Evolutionary conservation across 257 asterid species (phyloP), one percentile per base, ranked within the genome.

Genomic region (Solanum raphanifolium): DNA sequence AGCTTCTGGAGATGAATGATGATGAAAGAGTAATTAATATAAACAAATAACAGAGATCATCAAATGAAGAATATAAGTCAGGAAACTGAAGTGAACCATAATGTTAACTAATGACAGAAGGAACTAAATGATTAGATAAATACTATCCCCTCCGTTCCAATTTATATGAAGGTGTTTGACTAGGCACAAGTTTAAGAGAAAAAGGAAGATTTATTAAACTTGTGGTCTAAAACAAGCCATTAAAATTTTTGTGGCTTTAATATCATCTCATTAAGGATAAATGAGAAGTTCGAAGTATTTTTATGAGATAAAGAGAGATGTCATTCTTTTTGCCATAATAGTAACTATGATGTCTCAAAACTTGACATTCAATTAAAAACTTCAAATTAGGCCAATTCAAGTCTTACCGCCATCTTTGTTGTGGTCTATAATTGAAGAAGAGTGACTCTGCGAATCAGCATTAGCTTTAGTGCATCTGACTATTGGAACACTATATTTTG

Each of bases 381-480:
- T 46, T 27, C 48, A 25, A 43, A 25, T 48, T 36, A 43, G 4
- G 43, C 13, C 23, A 58, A 43, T 60, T 62, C 25, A 88, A 71
- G 23, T 10, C 12, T n/a, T 74, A 46, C 82, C 60, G n/a, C 85
- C 76, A 79, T 82, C 87, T 7, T 62, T 87, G 71, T 68, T 87
- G 84, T 31, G 86, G 84, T 76, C 90, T 35, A 92, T 71, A 73
- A 55, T 36, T 87, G 87, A 83, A 62, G 90, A 84, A 43, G 74
- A 31, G 60, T 86, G 32, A 58, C 65, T 85, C 87, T 89, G 91
- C 12, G 48, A 84, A 4, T 18, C 71, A 82, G 88, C 72, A 74
- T 86, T 88, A 76, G 90, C 89, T 60, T 72, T 23, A 68, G 66
- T 84, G 89, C 92, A 89, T 83, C 92, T 90, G 41, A 71, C 87